These are phyloP conservation scores for Pythium sukuiense DNA, from an alignment of 352 stramenopile species.

Conservation along the genomic window DNA sequence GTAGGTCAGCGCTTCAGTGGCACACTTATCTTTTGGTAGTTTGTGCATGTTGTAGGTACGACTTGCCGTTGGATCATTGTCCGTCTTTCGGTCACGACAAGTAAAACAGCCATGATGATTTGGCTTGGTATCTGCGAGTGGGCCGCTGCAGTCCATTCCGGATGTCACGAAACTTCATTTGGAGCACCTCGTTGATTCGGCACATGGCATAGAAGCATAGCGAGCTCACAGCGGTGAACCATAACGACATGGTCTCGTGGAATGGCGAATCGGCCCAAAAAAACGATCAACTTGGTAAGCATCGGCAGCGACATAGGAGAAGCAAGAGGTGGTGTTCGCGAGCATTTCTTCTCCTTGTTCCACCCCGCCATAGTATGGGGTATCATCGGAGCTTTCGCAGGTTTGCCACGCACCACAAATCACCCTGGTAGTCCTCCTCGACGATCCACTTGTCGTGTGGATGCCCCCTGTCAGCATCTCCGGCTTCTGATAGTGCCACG, in stretches of 20 bases:
- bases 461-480: constrained; percentile 9
- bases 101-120: constrained; percentile 22
- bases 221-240: too few species aligned
- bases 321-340: background rate
- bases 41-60: constrained; percentile 11
- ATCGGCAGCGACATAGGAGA: constrained; percentile 9
- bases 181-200: background rate
- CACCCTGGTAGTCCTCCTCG: background rate
- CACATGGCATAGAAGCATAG: too few species aligned
- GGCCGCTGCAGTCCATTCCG: background rate
- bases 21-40: background rate
- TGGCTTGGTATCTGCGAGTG: too few species aligned
- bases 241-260: background rate
- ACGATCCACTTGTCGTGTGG: constrained; percentile 10
- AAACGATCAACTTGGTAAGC: background rate
- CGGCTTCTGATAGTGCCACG: constrained; percentile 16
- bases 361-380: background rate
- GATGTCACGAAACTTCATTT: constrained; percentile 6
- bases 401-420: background rate
- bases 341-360: constrained; percentile 6
- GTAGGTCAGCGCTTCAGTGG: background rate
- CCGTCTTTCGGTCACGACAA: constrained; percentile 10
- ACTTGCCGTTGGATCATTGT: constrained; percentile 10
- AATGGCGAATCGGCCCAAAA: background rate
- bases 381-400: constrained; percentile 4